Conservation (phyloP, 441 rosid species). For the Sinapis alba region DNA sequence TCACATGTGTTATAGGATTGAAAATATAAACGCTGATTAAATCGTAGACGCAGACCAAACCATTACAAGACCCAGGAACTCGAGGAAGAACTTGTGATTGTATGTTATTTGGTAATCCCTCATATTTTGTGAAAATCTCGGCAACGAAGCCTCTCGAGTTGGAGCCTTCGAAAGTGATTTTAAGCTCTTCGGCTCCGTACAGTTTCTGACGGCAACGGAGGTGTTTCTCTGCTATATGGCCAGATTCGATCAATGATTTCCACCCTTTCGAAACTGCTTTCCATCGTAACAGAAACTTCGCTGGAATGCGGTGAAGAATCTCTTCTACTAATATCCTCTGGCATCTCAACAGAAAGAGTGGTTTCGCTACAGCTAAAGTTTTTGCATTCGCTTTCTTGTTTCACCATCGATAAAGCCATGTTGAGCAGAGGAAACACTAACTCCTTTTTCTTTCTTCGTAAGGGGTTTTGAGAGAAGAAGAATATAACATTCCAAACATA, state of each 20-base stretch:
- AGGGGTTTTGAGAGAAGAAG: too few relatives aligned
- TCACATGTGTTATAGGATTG: not conserved
- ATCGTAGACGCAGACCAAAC: slow-evolving; percentile 6
- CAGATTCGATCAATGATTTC: not conserved
- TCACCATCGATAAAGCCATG: not conserved
- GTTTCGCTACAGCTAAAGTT: not conserved
- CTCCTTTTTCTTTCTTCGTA: too few relatives aligned
- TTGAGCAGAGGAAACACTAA: not conserved
- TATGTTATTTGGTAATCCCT: not conserved
- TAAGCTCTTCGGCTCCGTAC: not conserved
- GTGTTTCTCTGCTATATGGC: not conserved
- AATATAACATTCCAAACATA: too few relatives aligned
- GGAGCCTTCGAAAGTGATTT: not conserved
- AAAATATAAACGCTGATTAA: not conserved
- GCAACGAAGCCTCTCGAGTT: not conserved
- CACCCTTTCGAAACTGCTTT: not conserved
- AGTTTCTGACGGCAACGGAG: not conserved
- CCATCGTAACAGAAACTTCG: not conserved
- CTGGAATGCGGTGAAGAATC: slow-evolving; percentile 3
- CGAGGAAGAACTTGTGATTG: not conserved
- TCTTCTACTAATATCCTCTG: not conserved
- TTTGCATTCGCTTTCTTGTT: not conserved
- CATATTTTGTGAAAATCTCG: not conserved
- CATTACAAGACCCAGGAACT: slow-evolving; percentile 9
- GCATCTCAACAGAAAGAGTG: not conserved